Conservation (phyloP, 73 alveolate species). For the Paramecium octaurelia region DNA sequence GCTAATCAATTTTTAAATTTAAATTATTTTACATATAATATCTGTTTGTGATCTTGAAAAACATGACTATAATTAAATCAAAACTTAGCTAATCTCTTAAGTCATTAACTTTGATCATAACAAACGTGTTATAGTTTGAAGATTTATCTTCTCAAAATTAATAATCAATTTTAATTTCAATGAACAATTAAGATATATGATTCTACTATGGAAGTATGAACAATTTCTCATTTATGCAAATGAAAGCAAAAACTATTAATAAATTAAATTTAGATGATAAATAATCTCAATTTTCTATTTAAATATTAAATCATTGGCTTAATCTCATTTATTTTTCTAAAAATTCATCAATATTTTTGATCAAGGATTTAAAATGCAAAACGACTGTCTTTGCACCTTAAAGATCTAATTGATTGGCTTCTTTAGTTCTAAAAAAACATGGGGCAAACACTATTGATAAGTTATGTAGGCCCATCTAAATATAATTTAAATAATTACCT, state of each 20-base stretch:
- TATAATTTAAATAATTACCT: not conserved
- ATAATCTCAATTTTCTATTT: not conserved
- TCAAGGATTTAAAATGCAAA: not conserved
- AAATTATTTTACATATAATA: too few relatives aligned
- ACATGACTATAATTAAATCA: too few relatives aligned
- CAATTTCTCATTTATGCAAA: not conserved
- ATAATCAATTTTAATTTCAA: too few relatives aligned
- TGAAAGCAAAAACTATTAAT: not conserved
- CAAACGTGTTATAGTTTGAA: too few relatives aligned
- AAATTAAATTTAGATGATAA: not conserved
- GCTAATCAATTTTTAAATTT: too few relatives aligned
- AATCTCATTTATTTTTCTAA: not conserved
- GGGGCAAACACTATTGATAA: conserved; percentile 24
- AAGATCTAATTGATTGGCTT: not conserved
- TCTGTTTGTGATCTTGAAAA: too few relatives aligned
- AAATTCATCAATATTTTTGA: not conserved
- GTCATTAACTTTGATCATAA: too few relatives aligned
- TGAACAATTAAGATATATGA: too few relatives aligned
- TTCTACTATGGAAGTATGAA: too few relatives aligned
- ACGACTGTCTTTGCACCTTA: not conserved
- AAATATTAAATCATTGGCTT: not conserved
- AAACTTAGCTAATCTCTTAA: too few relatives aligned
- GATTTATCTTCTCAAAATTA: too few relatives aligned
- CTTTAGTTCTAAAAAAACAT: not conserved
- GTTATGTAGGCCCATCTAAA: conserved; percentile 18